Percentiles rank a stretch among this genome's conserved stretches.
phyloP scores from a whole-genome alignment of 257 asterid species.

The Solanum corneliomulleri region DNA sequence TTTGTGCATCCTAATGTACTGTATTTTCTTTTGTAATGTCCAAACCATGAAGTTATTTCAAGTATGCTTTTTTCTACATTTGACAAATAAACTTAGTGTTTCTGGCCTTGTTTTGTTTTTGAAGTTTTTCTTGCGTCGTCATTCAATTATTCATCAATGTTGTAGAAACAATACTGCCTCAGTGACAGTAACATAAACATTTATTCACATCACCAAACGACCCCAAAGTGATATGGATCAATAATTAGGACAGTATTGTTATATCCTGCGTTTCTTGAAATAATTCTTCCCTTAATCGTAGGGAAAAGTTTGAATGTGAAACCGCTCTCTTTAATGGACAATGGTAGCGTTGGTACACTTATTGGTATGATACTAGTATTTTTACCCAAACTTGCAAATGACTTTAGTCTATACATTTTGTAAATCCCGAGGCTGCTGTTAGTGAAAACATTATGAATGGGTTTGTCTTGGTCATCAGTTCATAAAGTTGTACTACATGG shows the following conservation, averaged over 20 bases:
- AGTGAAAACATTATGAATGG: not conserved
- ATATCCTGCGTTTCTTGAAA: not conserved
- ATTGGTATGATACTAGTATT: not conserved
- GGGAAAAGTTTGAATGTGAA: not conserved
- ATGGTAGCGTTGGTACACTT: not conserved
- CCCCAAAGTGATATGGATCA: not conserved
- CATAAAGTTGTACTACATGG: not conserved
- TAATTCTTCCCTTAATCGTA: not conserved
- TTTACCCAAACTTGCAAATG: not conserved
- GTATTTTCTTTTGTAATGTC: not conserved
- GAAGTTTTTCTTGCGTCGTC: not conserved
- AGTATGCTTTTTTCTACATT: not conserved
- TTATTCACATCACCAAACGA: too few relatives aligned
- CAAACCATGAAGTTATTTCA: not conserved
- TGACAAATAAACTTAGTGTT: not conserved
- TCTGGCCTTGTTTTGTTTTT: not conserved
- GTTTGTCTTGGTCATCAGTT: not conserved
- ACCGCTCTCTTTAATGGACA: not conserved
- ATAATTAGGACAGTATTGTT: not conserved
- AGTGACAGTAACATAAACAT: accelerated
- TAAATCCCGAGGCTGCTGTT: not conserved
- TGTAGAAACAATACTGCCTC: not conserved
- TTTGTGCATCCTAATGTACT: not conserved
- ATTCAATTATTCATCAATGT: not conserved
- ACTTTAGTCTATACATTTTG: not conserved